phyloP scores from a whole-genome alignment of 306 rosid genomes.

The Psophocarpus tetragonolobus region DNA sequence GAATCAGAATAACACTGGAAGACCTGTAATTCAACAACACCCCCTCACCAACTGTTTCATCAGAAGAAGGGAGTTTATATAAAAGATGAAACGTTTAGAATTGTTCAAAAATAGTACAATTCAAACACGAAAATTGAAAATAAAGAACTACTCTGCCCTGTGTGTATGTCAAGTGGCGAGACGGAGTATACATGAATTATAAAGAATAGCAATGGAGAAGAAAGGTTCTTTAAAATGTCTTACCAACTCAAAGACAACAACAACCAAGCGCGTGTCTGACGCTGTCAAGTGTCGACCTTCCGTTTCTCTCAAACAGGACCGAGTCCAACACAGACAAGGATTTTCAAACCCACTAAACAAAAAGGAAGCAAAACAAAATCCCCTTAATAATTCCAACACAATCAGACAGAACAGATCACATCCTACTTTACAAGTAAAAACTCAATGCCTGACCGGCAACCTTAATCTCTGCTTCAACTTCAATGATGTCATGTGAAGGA shows the following conservation, averaged over 20 bases:
- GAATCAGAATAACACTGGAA: background rate
- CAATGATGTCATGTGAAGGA: no score
- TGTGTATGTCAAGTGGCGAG: background rate
- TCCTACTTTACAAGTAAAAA: background rate
- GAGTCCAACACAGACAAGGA: constrained; percentile 42
- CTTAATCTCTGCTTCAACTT: background rate
- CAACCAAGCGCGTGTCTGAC: constrained; percentile 48
- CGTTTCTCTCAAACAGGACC: constrained; percentile 39
- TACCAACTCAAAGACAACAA: constrained; percentile 58
- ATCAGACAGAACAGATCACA: background rate
- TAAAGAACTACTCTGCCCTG: background rate
- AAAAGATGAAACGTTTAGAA: constrained; percentile 28
- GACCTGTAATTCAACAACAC: constrained; percentile 39
- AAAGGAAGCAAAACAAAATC: background rate
- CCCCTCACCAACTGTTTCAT: constrained; percentile 28
- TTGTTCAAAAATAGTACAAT: constrained; percentile 15
- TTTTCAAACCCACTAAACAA: constrained; percentile 10
- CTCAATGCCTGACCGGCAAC: constrained; percentile 50
- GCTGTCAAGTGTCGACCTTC: constrained; percentile 44
- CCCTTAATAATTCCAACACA: constrained; percentile 39
- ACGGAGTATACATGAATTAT: background rate
- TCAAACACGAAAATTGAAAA: background rate
- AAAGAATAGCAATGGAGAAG: constrained; percentile 27
- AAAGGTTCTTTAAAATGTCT: constrained; percentile 33
- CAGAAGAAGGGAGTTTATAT: no score